Evolutionary conservation across 2,329 filamentous ascomycete genomes (phyloP), one percentile per base, ranked within the genome.

Genomic region (Fusarium nanum): DNA sequence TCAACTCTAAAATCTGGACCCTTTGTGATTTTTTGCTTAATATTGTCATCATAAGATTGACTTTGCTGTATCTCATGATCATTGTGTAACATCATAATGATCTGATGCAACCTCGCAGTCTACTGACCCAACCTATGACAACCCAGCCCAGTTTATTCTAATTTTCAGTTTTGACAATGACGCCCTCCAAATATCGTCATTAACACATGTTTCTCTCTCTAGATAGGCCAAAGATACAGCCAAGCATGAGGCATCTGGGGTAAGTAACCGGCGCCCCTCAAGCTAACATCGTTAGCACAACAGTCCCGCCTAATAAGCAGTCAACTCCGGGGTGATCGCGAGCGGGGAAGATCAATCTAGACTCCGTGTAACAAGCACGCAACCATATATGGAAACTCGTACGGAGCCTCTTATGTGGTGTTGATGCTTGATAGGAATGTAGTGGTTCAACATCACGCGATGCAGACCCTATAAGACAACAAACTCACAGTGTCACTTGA

Each of bases 181-280:
- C n/a, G 37, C 13, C 23, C n/a, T 28, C 16, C 32, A 27, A 7
- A 14, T 18, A 14, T 20, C 40, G 18, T 18, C n/a, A 34, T 13
- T 22, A 16, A 42, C 32, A 14, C 16, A 23, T 7, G 58, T 41
- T 30, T 48, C 53, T 47, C 32, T 11, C 18, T 37, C 10, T n/a
- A 23, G 22, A 23, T 23, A 23, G 22, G 34, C 10, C 10, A n/a
- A 37, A 50, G 40, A 64, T 47, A 53, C 27, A 45, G 67, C 66
- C 56, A 69, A 69, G 67, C 22, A 55, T 34, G 56, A 63, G 61
- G 66, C 61, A 66, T 67, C 28, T 46, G 52, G 66, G 60, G 42
- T 65, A 30, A 52, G 53, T 59, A 52, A 42, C 62, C 53, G 62
- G 47, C 45, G 52, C 53, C 40, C 30, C 37, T 23, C 16, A 10